These are phyloP conservation scores for Baorangia bicolor DNA, from an alignment of 768 basidiomycete genomes.

Conservation along the genomic window DNA sequence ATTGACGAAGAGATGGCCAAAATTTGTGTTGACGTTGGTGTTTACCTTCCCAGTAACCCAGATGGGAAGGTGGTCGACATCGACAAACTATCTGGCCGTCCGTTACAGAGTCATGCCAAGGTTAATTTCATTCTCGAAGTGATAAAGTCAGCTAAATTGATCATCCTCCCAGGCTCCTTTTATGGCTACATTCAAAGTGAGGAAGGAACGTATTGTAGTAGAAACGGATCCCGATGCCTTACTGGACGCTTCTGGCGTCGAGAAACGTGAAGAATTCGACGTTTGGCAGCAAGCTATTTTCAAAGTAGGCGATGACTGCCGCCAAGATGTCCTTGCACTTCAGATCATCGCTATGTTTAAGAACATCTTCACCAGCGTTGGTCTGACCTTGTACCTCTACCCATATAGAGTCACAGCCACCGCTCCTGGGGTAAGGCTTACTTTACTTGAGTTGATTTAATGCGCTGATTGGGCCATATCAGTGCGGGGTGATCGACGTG, in stretches of 20 bases:
- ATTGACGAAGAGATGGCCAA: constrained; percentile 99
- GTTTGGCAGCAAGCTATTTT: constrained; percentile 99
- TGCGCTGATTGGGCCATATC: background rate
- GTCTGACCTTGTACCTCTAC: constrained; percentile 86
- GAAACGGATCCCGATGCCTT: constrained; percentile 73
- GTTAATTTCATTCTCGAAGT: constrained; percentile 37
- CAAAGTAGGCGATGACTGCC: constrained; percentile 99
- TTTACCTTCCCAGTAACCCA: constrained; percentile 96
- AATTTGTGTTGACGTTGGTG: constrained; percentile 89
- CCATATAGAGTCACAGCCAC: constrained; percentile 98
- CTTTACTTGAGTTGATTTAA: background rate
- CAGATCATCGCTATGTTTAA: constrained; percentile 99
- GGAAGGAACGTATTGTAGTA: constrained; percentile 74
- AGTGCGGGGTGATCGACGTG: constrained; percentile 99
- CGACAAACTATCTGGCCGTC: constrained; percentile 94
- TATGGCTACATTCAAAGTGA: constrained; percentile 99
- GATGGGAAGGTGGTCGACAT: constrained; percentile 97
- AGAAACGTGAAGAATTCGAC: constrained; percentile 68
- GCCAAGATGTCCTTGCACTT: constrained; percentile 96
- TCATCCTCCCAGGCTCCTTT: constrained; percentile 81
- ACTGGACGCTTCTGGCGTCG: constrained; percentile 57
- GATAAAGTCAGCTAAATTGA: background rate
- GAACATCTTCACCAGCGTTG: constrained; percentile 89
- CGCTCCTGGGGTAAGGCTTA: constrained; percentile 78
- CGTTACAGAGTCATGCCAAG: constrained; percentile 97